Conservation (phyloP, 768 basidiomycete genomes). For the Tubosaeta sp. region DNA sequence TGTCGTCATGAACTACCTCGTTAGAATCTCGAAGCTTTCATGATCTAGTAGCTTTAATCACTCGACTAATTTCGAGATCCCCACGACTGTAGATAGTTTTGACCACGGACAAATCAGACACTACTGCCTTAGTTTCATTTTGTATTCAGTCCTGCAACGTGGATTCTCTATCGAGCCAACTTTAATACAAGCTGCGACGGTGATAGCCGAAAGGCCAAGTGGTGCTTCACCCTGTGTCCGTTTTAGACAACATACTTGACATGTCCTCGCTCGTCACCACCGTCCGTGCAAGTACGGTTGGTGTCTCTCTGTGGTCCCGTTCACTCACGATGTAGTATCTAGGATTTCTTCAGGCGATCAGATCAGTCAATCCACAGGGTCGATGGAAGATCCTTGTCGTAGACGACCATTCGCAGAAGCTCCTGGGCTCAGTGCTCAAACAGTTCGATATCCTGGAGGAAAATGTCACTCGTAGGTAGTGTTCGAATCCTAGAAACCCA, state of each 20-base stretch:
- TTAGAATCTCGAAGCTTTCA: neutral
- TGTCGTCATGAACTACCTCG: neutral
- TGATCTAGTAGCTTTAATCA: slow-evolving; percentile 6
- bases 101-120: slow-evolving; percentile 12
- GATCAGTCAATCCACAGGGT: slow-evolving; percentile 79
- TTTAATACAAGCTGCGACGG: neutral
- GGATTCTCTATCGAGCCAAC: neutral
- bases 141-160: slow-evolving; percentile 7
- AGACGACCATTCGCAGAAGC: slow-evolving; percentile 84
- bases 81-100: slow-evolving; percentile 19
- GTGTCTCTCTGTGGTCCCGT: neutral
- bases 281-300: slow-evolving; percentile 43
- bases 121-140: slow-evolving; percentile 3
- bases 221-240: too few species aligned
- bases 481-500: neutral
- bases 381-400: slow-evolving; percentile 98
- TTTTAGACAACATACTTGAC: neutral
- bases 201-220: slow-evolving; percentile 11
- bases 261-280: slow-evolving; percentile 45
- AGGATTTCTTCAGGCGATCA: slow-evolving; percentile 87
- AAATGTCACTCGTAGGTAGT: slow-evolving; percentile 85
- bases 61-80: slow-evolving; percentile 20
- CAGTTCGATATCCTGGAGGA: slow-evolving; percentile 93
- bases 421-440: slow-evolving; percentile 82
- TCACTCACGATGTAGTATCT: slow-evolving; percentile 5